Conservation (phyloP, 2,329 filamentous ascomycete genomes). For the Penicillium sclerotiorum region DNA sequence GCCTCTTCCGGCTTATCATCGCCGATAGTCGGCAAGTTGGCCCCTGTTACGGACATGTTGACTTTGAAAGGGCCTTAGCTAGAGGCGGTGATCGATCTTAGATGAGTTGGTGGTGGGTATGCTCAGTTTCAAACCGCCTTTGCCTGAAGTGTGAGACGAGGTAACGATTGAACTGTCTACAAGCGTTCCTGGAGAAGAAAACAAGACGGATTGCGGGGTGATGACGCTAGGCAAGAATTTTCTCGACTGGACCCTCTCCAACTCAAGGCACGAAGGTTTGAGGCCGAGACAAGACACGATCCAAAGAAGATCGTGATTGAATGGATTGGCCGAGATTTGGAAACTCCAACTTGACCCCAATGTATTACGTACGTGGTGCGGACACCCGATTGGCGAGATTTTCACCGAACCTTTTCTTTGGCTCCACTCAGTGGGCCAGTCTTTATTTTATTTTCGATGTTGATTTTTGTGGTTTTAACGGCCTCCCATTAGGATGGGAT, state of each 20-base stretch:
- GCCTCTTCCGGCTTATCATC: conserved; percentile 24
- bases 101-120: no score
- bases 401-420: conserved; percentile 14
- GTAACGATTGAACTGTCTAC: no score
- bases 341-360: conserved; percentile 19
- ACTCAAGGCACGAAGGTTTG: background rate
- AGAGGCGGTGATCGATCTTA: background rate
- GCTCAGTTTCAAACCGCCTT: no score
- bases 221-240: conserved; percentile 18
- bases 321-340: conserved; percentile 17
- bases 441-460: no score
- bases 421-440: no score
- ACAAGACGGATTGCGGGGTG: conserved; percentile 14
- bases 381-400: conserved; percentile 20
- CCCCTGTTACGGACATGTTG: conserved; percentile 25
- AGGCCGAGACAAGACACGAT: background rate
- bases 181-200: no score
- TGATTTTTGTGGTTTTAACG: no score
- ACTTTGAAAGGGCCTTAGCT: background rate
- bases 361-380: conserved; percentile 25
- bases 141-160: no score
- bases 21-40: conserved; percentile 25
- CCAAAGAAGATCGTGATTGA: conserved; percentile 14
- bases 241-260: no score
- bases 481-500: no score